phyloP scores from a whole-genome alignment of 345 rosid genomes.

The Kandelia obovata region DNA sequence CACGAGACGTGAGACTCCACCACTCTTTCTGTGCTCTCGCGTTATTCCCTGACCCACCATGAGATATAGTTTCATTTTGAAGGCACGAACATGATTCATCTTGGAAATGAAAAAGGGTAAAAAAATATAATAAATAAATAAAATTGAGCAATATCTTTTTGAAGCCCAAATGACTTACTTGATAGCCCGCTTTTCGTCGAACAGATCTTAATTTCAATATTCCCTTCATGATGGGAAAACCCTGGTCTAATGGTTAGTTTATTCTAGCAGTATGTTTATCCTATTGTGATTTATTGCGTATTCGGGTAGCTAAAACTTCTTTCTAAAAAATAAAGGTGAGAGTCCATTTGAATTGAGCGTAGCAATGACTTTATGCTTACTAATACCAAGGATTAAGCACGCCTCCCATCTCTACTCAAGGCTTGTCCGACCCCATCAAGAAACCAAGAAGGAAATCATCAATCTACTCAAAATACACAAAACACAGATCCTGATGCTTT shows the following conservation, averaged over 20 bases:
- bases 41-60: no score
- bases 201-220: conserved; percentile 17
- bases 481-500: conserved; percentile 18
- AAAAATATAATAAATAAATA: no score
- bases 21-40: no score
- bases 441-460: conserved; percentile 25
- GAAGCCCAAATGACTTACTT: neutral
- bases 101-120: no score
- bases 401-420: conserved; percentile 12
- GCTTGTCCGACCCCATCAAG: conserved; percentile 28
- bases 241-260: no score
- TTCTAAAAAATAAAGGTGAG: conserved; percentile 35
- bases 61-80: no score
- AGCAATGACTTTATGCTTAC: conserved; percentile 27
- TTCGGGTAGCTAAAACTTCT: no score
- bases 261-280: no score
- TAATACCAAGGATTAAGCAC: conserved; percentile 15
- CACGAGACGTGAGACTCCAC: no score
- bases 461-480: conserved; percentile 25
- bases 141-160: no score
- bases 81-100: no score
- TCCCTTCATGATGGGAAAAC: conserved; percentile 38
- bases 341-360: conserved; percentile 66
- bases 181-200: neutral
- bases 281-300: no score